Evolutionary conservation across 2,329 filamentous ascomycete genomes (phyloP), one percentile per base, ranked within the genome.

Genomic region (Verticillium nonalfalfae): DNA sequence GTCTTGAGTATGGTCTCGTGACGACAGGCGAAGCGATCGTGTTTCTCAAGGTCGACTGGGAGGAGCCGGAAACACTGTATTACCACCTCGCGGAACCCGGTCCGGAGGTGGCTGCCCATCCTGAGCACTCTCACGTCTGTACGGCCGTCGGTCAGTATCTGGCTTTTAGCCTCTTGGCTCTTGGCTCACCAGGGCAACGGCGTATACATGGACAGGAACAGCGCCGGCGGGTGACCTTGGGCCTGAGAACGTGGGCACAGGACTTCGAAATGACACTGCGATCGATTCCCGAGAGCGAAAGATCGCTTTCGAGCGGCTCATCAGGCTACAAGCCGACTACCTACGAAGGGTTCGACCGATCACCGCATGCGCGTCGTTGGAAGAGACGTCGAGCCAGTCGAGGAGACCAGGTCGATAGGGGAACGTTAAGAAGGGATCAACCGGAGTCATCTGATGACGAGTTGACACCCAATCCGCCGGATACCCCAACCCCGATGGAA

Each of bases 1-100:
- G 81, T 0, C 69, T 81, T 7, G 72, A 78, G 60, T 79, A 78
- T 63, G 73, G 79, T 13, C 70, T 73, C 33, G 60, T 82, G 40
- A 74, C 71, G 15, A 81, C 75, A 1, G 75, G 76, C 26, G 74
- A 81, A 66, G 71, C 73, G 2, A 75, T 75, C 56, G 73, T 80
- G 35, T 81, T 80, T 61, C 71, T 82, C n/a, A 73, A 70, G 56
- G 63, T 79, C 10, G 61, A 71, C 56, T 72, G 63, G 69, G 13
- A 59, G 1, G 45, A 72, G 31, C 68, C 70, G 0, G 61, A 60
- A 7, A 71, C 65, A 10, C 64, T 76, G 0, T 67, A 66, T 36
- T 76, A 72, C 60, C 69, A 75, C 60, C 59, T 75, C 7, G 69
- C 70, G 0, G 68, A 72, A 63, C 71, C 71, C 4, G 56, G 34